Evolutionary conservation across 495 filamentous ascomycete genomes (phyloP).

Genomic region (Xylaria flabelliformis): DNA sequence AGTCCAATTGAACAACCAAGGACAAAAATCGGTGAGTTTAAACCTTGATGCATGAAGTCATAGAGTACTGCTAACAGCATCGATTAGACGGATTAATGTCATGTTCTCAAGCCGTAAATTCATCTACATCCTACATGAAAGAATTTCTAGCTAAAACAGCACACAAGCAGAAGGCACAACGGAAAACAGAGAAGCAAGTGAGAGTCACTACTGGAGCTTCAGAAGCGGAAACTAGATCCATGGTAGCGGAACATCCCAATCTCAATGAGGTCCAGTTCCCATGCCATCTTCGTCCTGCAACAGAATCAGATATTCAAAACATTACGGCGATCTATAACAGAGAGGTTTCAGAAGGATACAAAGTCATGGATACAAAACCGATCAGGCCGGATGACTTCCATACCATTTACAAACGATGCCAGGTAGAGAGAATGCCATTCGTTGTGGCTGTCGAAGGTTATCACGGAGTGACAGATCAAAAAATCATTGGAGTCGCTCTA

Average conservation of each 20-base stretch:
- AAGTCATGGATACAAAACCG: constrained; percentile 39
- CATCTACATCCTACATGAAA: not conserved
- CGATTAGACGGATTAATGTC: constrained; percentile 1
- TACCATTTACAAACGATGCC: constrained; percentile 33
- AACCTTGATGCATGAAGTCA: not conserved
- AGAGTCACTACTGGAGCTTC: not conserved
- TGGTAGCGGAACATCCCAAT: constrained; percentile 15
- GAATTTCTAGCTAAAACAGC: not conserved
- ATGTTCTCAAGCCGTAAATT: not conserved
- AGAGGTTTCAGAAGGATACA: constrained; percentile 42
- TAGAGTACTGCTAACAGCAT: not conserved
- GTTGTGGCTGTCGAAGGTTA: constrained; percentile 47
- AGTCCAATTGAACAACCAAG: constrained; percentile 34
- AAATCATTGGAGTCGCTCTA: constrained; percentile 47
- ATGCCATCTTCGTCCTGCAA: constrained; percentile 45
- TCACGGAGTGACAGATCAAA: not conserved
- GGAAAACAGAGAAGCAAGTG: not conserved
- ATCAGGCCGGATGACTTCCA: constrained; percentile 31
- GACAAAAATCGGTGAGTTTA: constrained; percentile 26
- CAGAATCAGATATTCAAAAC: constrained; percentile 36
- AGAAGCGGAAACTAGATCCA: not conserved
- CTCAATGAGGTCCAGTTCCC: constrained; percentile 36
- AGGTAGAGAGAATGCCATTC: constrained; percentile 44
- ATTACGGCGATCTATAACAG: constrained; percentile 46
- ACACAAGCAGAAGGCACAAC: constrained; percentile 1